phyloP scores from a whole-genome alignment of 768 basidiomycete species.

The Termitomyces sp. region DNA sequence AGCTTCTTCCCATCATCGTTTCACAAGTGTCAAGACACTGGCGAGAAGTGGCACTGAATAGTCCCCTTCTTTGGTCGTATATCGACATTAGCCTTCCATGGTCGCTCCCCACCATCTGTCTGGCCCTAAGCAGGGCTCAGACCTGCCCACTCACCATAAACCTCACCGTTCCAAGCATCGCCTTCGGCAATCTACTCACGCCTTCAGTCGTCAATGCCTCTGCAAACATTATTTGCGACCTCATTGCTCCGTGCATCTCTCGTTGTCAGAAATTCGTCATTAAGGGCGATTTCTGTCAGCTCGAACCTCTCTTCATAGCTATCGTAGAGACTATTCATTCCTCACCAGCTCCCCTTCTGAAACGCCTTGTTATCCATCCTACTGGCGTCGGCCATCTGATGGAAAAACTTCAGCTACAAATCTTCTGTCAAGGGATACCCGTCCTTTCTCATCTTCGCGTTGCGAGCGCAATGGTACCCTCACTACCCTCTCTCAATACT shows the following conservation, averaged over 20 bases:
- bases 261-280: conserved; percentile 12
- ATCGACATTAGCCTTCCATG: conserved; percentile 15
- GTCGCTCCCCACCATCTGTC: conserved; percentile 7
- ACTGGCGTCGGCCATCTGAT: background rate
- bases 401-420: background rate
- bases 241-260: conserved; percentile 8
- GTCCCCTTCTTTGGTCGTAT: conserved; percentile 13
- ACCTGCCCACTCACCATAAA: conserved; percentile 10
- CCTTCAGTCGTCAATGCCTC: conserved; percentile 8
- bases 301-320: conserved; percentile 10
- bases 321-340: conserved; percentile 5
- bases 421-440: conserved; percentile 6
- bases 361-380: conserved; percentile 9
- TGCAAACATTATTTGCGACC: conserved; percentile 6
- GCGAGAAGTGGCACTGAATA: conserved; percentile 12
- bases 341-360: conserved; percentile 5
- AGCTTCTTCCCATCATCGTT: conserved; percentile 4
- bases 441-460: conserved; percentile 8
- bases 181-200: conserved; percentile 8
- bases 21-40: conserved; percentile 15
- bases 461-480: conserved; percentile 9
- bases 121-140: conserved; percentile 7
- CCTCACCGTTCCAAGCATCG: conserved; percentile 8
- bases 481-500: conserved; percentile 4
- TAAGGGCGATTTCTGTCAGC: conserved; percentile 13